Base-by-base conservation (phyloP, 2,329 filamentous ascomycete species). In the Cladophialophora psammophila region DNA sequence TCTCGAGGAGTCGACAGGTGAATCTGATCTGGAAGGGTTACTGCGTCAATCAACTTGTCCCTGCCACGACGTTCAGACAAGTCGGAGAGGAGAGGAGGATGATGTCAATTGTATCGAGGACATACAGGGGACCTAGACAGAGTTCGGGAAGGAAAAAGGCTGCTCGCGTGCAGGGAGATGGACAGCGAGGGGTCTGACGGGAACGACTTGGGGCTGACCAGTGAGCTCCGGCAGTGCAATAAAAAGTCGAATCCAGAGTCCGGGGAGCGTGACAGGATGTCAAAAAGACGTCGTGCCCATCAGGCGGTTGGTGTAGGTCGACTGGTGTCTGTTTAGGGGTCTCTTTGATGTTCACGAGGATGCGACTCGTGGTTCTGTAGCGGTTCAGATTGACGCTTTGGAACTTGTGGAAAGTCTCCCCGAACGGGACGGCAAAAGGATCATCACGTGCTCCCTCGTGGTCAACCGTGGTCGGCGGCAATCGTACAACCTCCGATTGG, bases 131-230 rank as follows among this genome's bases (percentile, higher is more conserved):
- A 64, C 40, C 8, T 50, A 38, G 32, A 60, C 57, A 12, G 50
- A 45, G 55, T 35, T 38, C 20, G 34, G 6, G 31, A 54, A 60
- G 32, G 58, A 63, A 20, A 60, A 34, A 5, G 48, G 54, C 56
- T 71, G 66, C 70, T 72, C 68, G 68, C 66, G 68, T 70, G 66
- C 65, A 64, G 58, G 50, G 61, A 58, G 63, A 48, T 35, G 40
- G 60, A 57, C 42, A 61, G 60, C 53, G 59, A 66, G 67, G 69
- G 63, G 61, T 68, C 52, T 68, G 66, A 67, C 63, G 15, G 58
- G 48, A 59, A 61, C 57, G 42, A 42, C 38, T 56, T 59, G 40
- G 61, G 58, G 65, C 59, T 58, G 63, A 57, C 55, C 58, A 48
- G 34, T 66, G n/a, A 59, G 63, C 45, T 59, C 52, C 60, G 52